These are phyloP conservation scores for Apophysomyces variabilis DNA, from an alignment of 371 early-diverging fungal species.

Conservation along the genomic window DNA sequence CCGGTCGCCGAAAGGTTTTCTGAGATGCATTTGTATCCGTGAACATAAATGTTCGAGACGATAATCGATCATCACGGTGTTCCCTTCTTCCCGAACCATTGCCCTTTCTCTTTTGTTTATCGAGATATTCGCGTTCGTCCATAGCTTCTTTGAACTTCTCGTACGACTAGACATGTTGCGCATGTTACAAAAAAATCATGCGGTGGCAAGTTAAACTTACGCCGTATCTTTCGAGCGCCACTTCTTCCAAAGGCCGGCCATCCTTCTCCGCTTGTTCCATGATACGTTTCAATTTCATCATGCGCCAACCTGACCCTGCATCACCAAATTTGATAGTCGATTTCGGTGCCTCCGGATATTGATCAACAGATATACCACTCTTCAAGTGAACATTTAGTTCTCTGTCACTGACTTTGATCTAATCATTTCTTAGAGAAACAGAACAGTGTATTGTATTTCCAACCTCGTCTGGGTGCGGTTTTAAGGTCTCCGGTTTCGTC, in stretches of 20 bases:
- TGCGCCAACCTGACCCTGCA: slow-evolving; percentile 80
- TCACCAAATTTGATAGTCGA: slow-evolving; percentile 63
- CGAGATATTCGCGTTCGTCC: slow-evolving; percentile 70
- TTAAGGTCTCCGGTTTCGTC: slow-evolving; percentile 33
- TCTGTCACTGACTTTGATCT: slow-evolving; percentile 55
- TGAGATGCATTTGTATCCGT: slow-evolving; percentile 28
- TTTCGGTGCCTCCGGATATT: slow-evolving; percentile 49
- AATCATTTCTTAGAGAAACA: slow-evolving; percentile 1
- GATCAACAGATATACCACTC: slow-evolving; percentile 48
- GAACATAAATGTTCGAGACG: slow-evolving; percentile 38
- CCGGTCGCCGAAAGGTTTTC: slow-evolving; percentile 28
- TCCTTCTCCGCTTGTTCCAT: slow-evolving; percentile 76
- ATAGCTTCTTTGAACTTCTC: slow-evolving; percentile 72
- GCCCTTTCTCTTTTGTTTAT: slow-evolving; percentile 39
- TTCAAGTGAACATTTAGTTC: slow-evolving; percentile 59
- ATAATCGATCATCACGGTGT: slow-evolving; percentile 13
- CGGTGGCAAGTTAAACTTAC: slow-evolving; percentile 32
- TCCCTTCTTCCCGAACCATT: slow-evolving; percentile 6
- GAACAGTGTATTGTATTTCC: neutral
- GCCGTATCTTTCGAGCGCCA: slow-evolving; percentile 76
- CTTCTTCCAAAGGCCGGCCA: slow-evolving; percentile 62
- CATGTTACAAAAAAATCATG: slow-evolving; percentile 2
- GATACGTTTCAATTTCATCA: slow-evolving; percentile 78
- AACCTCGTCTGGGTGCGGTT: slow-evolving; percentile 49
- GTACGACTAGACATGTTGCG: slow-evolving; percentile 45